A percentile compares a stretch with the other conserved stretches of the same genome.
Evolutionary conservation across 352 stramenopile species (phyloP).

Genomic region (Phytophthora ohioensis): DNA sequence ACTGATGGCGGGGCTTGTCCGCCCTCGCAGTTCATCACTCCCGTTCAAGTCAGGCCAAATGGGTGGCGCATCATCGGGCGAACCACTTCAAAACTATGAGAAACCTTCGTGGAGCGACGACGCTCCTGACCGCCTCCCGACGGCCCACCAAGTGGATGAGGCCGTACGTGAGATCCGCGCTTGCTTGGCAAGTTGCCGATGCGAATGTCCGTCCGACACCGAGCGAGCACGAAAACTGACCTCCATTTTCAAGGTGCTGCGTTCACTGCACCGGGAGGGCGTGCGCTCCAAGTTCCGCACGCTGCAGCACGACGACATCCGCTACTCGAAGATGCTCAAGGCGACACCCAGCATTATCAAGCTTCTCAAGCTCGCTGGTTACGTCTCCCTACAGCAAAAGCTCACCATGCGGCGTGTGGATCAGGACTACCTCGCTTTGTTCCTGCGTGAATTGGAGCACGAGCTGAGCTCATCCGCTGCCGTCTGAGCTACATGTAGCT

Average conservation of each 20-base stretch:
- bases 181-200: conserved; percentile 63
- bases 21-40: conserved; percentile 68
- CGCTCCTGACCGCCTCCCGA: conserved; percentile 46
- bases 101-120: conserved; percentile 74
- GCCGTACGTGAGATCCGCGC: conserved; percentile 58
- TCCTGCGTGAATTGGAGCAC: conserved; percentile 63
- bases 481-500: conserved; percentile 15
- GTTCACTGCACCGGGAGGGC: conserved; percentile 70
- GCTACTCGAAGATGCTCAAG: conserved; percentile 71
- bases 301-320: conserved; percentile 74
- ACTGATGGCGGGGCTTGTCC: conserved; percentile 68
- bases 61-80: conserved; percentile 43
- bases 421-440: conserved; percentile 67
- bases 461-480: conserved; percentile 37
- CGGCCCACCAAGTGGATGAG: conserved; percentile 54
- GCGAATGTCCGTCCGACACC: conserved; percentile 70
- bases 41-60: conserved; percentile 57
- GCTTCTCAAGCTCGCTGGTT: conserved; percentile 79
- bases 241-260: conserved; percentile 76
- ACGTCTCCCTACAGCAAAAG: conserved; percentile 75
- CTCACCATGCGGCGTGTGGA: conserved; percentile 81
- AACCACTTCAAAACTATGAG: conserved; percentile 38
- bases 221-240: conserved; percentile 72
- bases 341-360: conserved; percentile 81
- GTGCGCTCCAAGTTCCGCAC: conserved; percentile 73